Conservation (phyloP, 2,329 filamentous ascomycete genomes). For the Penicillium brasilianum region DNA sequence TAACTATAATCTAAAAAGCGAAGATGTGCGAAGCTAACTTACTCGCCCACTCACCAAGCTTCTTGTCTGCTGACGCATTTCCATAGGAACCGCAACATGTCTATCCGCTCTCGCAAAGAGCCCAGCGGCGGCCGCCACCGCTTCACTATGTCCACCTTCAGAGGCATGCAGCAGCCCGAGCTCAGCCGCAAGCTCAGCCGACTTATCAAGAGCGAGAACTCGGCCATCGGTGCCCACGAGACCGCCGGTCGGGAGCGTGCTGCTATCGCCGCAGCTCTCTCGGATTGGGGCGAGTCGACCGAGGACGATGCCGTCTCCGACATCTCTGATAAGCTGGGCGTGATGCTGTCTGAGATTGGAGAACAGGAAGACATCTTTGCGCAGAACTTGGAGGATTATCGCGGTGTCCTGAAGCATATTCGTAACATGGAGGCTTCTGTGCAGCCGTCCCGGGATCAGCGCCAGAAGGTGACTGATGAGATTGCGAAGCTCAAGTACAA, state of each 20-base stretch:
- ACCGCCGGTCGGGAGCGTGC: conserved; percentile 81
- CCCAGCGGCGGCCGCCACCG: conserved; percentile 56
- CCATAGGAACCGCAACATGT: conserved; percentile 51
- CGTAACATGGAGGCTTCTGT: conserved; percentile 95
- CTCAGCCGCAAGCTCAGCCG: conserved; percentile 86
- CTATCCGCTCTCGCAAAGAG: conserved; percentile 45
- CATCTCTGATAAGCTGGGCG: conserved; percentile 93
- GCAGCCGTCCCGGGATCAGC: conserved; percentile 86
- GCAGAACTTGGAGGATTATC: conserved; percentile 83
- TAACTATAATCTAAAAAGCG: conserved; percentile 7
- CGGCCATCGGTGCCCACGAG: conserved; percentile 83
- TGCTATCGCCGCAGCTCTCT: conserved; percentile 85
- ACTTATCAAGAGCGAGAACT: conserved; percentile 94
- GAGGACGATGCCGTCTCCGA: conserved; percentile 85
- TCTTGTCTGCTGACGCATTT: neutral
- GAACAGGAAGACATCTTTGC: conserved; percentile 92
- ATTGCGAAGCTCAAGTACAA: conserved; percentile 90
- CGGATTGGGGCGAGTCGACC: conserved; percentile 94
- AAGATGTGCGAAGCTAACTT: conserved; percentile 22
- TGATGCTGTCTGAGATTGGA: conserved; percentile 87
- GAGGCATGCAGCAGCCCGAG: conserved; percentile 83
- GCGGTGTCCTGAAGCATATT: conserved; percentile 83
- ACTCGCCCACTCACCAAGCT: neutral
- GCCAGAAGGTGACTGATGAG: conserved; percentile 87
- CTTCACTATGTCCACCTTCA: conserved; percentile 86